These are phyloP conservation scores for Tetradesmus lagerheimii DNA, from an alignment of 139 green algal genomes.

Conservation along the genomic window DNA sequence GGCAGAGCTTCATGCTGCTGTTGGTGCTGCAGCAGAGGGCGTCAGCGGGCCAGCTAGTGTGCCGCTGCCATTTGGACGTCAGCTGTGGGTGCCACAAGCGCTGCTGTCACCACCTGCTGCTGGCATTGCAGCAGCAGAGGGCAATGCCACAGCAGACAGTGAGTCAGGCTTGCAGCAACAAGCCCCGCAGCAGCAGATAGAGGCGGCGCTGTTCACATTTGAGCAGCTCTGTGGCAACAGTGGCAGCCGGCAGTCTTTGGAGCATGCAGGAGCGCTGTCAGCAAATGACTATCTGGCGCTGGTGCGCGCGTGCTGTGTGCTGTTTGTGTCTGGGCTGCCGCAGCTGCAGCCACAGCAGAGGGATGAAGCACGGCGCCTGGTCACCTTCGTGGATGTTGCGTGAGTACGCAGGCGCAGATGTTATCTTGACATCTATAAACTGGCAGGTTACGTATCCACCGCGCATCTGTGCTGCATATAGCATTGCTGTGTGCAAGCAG, in stretches of 20 bases:
- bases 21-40: background rate
- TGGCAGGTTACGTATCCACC: too few relatives aligned
- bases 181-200: slow-evolving; percentile 48
- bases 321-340: slow-evolving; percentile 41
- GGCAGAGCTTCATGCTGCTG: background rate
- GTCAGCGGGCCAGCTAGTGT: background rate
- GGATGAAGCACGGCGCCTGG: slow-evolving; percentile 26
- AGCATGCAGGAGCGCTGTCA: slow-evolving; percentile 59
- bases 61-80: slow-evolving; percentile 34
- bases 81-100: slow-evolving; percentile 17
- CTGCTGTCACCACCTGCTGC: slow-evolving; percentile 59
- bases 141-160: background rate
- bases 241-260: slow-evolving; percentile 24
- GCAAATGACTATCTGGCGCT: slow-evolving; percentile 88
- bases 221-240: slow-evolving; percentile 80
- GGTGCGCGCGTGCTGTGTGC: slow-evolving; percentile 12
- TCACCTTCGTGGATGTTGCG: background rate
- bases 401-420: background rate
- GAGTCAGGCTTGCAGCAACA: background rate
- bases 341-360: slow-evolving; percentile 3
- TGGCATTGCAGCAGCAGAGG: too few relatives aligned
- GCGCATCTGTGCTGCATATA: too few relatives aligned
- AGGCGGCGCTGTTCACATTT: slow-evolving; percentile 77
- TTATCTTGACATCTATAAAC: too few relatives aligned
- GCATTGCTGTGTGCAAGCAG: too few relatives aligned